Base-by-base conservation (phyloP, 208 protist genomes). In the Leishmania lainsoni region DNA sequence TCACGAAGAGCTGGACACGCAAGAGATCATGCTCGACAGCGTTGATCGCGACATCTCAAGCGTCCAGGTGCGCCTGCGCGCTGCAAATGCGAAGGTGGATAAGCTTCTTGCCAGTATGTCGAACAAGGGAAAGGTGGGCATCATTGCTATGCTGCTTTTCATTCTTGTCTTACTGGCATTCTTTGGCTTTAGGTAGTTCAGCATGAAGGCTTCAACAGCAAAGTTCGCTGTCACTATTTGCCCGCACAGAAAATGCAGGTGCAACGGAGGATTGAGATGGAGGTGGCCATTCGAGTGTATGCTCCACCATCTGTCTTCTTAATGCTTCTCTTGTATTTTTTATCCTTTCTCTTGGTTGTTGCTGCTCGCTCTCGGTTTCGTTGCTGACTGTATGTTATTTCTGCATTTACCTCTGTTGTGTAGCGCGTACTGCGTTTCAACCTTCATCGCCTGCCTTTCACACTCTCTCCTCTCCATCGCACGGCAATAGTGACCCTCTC, bases 101-200 rank as follows among this genome's bases (percentile, higher is more conserved):
- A 91, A 96, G 76, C 84, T 97, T 32, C 86, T 97, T n/a, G 88
- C 86, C 10, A 93, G 86, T 68, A 92, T 97, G 91, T 96, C 94
- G 51, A 93, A 95, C 80, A 89, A 84, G 76, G 89, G 88, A 0
- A 97, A 97, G 75, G 88, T 97, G 42, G 96, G 94, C 84, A 93
- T 88, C 12, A 93, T 97, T 83, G 61, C 91, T 9, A 63, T 75
- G 39, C 85, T 95, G 42, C 79, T 89, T 56, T 83, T 93, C 73
- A 79, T 92, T 26, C 84, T 92, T 59, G 71, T 94, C 9, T 85
- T 93, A 70, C 76, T 93, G 10, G 72, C 65, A n/a, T 90, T 90
- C 79, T 86, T 93, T 48, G 82, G 72, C 20, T 83, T 92, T 14
- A 32, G 72, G 51, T 76, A 52, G 61, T 48, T 3, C 26, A 48